Conservation (phyloP, 768 basidiomycete species). For the Dentipellis sp. region DNA sequence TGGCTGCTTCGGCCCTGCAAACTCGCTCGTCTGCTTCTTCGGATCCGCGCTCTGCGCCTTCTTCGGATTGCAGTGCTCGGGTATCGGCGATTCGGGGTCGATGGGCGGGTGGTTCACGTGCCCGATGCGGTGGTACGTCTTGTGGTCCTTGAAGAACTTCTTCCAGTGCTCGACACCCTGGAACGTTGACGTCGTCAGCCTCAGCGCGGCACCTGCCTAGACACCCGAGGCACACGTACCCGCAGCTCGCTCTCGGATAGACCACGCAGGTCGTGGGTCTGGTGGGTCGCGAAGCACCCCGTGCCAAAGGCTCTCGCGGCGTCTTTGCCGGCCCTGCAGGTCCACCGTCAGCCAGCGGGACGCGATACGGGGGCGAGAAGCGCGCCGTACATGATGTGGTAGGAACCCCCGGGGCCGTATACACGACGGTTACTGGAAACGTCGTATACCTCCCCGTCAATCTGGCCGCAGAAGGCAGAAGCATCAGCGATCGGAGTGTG, state of each 20-base stretch:
- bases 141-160: slow-evolving; percentile 75
- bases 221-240: slow-evolving; percentile 32
- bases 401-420: slow-evolving; percentile 87
- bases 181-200: neutral
- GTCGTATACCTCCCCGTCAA: slow-evolving; percentile 90
- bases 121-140: slow-evolving; percentile 72
- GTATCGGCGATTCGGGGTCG: slow-evolving; percentile 67
- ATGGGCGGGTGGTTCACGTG: slow-evolving; percentile 67
- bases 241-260: slow-evolving; percentile 60
- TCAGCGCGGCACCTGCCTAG: neutral
- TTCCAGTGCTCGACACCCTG: slow-evolving; percentile 86
- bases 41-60: slow-evolving; percentile 25
- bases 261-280: slow-evolving; percentile 86
- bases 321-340: slow-evolving; percentile 67
- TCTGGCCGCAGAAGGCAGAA: slow-evolving; percentile 31
- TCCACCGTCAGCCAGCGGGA: slow-evolving; percentile 11
- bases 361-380: neutral
- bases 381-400: slow-evolving; percentile 53
- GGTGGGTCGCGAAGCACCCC: slow-evolving; percentile 86
- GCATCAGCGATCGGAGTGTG: slow-evolving; percentile 10
- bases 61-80: slow-evolving; percentile 64
- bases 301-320: slow-evolving; percentile 91
- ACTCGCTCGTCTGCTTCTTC: slow-evolving; percentile 6
- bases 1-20: neutral
- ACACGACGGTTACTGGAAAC: slow-evolving; percentile 66